phyloP scores from a whole-genome alignment of 148 eudicot genomes.

The Heliosperma pusillum region DNA sequence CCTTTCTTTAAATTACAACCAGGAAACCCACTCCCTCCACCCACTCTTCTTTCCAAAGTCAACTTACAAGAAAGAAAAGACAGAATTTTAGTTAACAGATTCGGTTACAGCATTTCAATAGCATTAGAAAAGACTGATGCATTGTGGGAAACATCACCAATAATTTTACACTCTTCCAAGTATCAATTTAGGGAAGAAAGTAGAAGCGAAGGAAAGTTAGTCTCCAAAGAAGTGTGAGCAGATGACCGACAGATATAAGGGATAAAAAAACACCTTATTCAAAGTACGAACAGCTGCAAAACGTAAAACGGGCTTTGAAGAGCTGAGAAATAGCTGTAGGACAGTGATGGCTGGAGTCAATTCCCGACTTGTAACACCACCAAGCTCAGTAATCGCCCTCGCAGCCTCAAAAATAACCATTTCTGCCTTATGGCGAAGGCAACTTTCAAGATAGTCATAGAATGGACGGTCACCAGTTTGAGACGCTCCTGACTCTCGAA shows the following conservation, averaged over 20 bases:
- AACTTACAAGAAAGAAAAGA: background rate
- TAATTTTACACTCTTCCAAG: background rate
- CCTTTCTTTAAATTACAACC: background rate
- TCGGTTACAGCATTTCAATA: background rate
- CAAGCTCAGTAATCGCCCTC: conserved; percentile 93
- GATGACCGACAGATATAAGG: background rate
- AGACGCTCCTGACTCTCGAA: conserved; percentile 67
- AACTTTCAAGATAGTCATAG: conserved; percentile 90
- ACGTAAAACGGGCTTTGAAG: conserved; percentile 93
- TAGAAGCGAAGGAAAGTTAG: background rate
- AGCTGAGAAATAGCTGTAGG: conserved; percentile 87
- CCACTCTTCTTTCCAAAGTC: background rate
- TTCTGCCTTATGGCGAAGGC: conserved; percentile 99
- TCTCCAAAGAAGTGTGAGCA: background rate
- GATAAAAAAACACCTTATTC: conserved; percentile 60
- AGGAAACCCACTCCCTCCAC: background rate
- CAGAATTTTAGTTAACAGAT: no score
- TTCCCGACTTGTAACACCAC: conserved; percentile 83
- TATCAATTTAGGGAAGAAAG: background rate
- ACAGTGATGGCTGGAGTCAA: conserved; percentile 97
- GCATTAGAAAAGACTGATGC: background rate
- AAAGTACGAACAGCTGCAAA: conserved; percentile 98
- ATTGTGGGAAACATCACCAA: background rate
- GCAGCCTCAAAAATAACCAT: conserved; percentile 99
- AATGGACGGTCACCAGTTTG: conserved; percentile 93